These are phyloP conservation scores for Aspergillus hancockii DNA, from an alignment of 495 filamentous ascomycete species.

Conservation along the genomic window DNA sequence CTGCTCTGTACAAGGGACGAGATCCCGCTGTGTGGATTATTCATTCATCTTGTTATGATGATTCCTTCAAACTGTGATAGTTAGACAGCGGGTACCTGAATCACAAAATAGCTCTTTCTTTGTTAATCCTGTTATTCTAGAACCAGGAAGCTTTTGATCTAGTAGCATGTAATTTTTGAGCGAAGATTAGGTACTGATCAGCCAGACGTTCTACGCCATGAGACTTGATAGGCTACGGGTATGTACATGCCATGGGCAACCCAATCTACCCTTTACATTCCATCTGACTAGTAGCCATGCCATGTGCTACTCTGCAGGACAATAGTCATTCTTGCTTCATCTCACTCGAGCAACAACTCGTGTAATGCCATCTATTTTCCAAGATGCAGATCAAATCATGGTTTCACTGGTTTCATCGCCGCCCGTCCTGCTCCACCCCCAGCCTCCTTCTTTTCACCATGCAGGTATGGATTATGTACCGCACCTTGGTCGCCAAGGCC, in stretches of 20 bases:
- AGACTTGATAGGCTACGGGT: background rate
- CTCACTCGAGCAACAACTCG: background rate
- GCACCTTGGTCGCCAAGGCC: background rate
- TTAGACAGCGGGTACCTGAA: background rate
- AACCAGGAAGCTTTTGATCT: too few relatives aligned
- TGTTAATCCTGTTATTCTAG: background rate
- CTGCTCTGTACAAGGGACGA: background rate
- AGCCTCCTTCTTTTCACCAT: constrained; percentile 22
- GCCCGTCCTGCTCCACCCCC: constrained; percentile 19
- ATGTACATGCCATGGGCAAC: background rate
- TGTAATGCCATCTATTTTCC: background rate
- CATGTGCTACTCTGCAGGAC: background rate
- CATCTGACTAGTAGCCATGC: background rate
- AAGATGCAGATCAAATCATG: background rate
- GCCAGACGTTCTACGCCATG: background rate
- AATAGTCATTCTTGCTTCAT: background rate
- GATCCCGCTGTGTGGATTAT: background rate
- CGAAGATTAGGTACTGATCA: background rate
- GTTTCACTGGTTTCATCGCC: constrained; percentile 6
- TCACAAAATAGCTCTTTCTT: background rate
- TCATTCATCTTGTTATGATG: background rate
- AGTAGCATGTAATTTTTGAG: too few relatives aligned
- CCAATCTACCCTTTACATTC: background rate
- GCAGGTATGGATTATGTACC: background rate
- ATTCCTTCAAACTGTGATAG: background rate